phyloP scores from a whole-genome alignment of 2,329 filamentous ascomycete genomes.

The Conoideocrella luteorostrata region DNA sequence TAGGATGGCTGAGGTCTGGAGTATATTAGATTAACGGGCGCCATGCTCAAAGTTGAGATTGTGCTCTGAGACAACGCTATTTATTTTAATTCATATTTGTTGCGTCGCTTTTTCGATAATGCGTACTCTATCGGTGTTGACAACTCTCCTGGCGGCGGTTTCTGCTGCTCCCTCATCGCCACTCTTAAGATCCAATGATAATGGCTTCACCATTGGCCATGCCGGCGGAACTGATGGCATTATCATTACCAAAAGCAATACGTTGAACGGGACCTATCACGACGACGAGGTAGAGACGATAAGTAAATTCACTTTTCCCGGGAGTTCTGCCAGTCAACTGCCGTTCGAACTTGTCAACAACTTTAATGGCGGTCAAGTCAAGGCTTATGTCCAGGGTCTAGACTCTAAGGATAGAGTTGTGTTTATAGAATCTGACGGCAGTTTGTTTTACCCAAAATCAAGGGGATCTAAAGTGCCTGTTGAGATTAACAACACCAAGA shows the following conservation, averaged over 20 bases:
- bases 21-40: no score
- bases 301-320: not conserved
- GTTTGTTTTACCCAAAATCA: constrained; percentile 35
- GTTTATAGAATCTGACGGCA: constrained; percentile 35
- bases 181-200: not conserved
- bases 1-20: no score
- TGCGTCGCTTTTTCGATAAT: constrained; percentile 1
- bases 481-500: constrained; percentile 25
- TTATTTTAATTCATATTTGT: no score
- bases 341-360: constrained; percentile 37
- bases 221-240: constrained; percentile 26
- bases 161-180: constrained; percentile 12
- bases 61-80: no score
- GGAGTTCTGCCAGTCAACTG: constrained; percentile 12
- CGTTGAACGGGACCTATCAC: constrained; percentile 31
- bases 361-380: constrained; percentile 29
- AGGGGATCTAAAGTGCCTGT: constrained; percentile 28
- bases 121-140: constrained; percentile 7
- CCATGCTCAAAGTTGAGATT: no score
- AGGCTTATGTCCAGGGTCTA: constrained; percentile 40
- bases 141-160: constrained; percentile 14
- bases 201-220: constrained; percentile 24
- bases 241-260: constrained; percentile 30
- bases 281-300: constrained; percentile 9
- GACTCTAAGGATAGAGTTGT: constrained; percentile 33